A percentile compares a stretch with the other conserved stretches of the same genome.
phyloP scores from a whole-genome alignment of 257 asterid species.

The Solanum verrucosum region DNA sequence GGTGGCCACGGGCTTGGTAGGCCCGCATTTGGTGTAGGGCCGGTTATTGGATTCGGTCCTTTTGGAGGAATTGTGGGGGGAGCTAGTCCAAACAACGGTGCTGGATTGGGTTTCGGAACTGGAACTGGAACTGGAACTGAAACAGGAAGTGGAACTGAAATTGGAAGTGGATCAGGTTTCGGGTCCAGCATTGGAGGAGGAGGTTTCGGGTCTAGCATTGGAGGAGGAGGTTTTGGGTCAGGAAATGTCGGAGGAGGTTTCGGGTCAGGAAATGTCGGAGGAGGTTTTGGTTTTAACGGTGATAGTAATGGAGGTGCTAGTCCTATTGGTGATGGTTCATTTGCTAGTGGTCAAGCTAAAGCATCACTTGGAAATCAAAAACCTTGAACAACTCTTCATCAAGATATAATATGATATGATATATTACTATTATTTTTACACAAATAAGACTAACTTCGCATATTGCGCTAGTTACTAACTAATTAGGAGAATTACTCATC shows the following conservation, averaged over 20 bases:
- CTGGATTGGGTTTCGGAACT: not conserved
- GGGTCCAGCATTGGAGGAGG: not conserved
- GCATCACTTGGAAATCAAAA: not conserved
- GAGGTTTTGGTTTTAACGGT: not conserved
- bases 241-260: not conserved
- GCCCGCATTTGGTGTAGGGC: not conserved
- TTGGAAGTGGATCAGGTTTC: not conserved
- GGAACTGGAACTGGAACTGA: not conserved
- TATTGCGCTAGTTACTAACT: not conserved
- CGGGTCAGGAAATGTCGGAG: not conserved
- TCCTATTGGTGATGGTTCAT: not conserved
- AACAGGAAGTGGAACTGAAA: not conserved
- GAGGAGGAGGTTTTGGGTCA: not conserved
- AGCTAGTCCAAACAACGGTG: not conserved
- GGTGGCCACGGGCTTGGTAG: not conserved
- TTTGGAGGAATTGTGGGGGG: conserved; percentile 5
- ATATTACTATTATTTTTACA: not conserved
- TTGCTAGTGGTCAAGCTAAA: not conserved
- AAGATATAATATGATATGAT: not conserved
- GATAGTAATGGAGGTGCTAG: not conserved
- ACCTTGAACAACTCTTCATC: not conserved
- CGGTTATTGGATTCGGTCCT: not conserved
- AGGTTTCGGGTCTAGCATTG: not conserved
- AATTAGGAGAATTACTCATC: not conserved
- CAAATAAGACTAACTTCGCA: not conserved